Percentiles rank a stretch among this genome's conserved stretches.
These are phyloP conservation scores for Pholiota microspora DNA, from an alignment of 768 basidiomycete species.

Conservation along the genomic window DNA sequence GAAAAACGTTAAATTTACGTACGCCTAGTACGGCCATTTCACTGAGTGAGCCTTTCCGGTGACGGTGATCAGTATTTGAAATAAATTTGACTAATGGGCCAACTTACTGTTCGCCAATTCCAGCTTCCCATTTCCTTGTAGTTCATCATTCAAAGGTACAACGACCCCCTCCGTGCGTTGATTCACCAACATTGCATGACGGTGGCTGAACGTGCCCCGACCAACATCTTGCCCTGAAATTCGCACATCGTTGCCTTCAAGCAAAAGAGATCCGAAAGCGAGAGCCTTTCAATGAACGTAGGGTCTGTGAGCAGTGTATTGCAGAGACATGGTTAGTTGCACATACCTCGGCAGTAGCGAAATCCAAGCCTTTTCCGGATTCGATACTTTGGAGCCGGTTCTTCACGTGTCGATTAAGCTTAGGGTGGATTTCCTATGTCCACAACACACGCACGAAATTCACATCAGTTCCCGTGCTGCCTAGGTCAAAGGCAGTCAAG, in stretches of 20 bases:
- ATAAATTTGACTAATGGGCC: too few relatives aligned
- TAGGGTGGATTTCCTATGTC: slow-evolving; percentile 71
- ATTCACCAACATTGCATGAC: slow-evolving; percentile 91
- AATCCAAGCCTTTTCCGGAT: slow-evolving; percentile 73
- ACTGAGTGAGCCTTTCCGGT: slow-evolving; percentile 69
- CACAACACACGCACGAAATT: slow-evolving; percentile 12
- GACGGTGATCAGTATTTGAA: too few relatives aligned
- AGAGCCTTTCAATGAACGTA: slow-evolving; percentile 59
- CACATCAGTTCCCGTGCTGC: slow-evolving; percentile 31
- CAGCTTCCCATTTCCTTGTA: slow-evolving; percentile 61
- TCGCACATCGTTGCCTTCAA: slow-evolving; percentile 78
- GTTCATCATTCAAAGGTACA: slow-evolving; percentile 76
- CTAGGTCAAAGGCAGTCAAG: neutral
- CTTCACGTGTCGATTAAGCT: slow-evolving; percentile 78
- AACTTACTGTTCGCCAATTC: slow-evolving; percentile 88
- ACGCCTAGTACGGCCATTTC: slow-evolving; percentile 89
- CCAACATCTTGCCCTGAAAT: slow-evolving; percentile 95
- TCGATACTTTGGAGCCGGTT: slow-evolving; percentile 69
- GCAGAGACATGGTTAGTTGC: neutral
- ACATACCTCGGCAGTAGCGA: slow-evolving; percentile 83
- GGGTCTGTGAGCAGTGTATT: too few relatives aligned
- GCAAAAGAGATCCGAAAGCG: slow-evolving; percentile 85
- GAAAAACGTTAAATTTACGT: slow-evolving; percentile 23
- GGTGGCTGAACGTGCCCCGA: slow-evolving; percentile 84
- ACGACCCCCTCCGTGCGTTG: slow-evolving; percentile 78